Percentiles rank a stretch among this genome's conserved stretches.
Evolutionary conservation across 371 early-diverging fungal genomes (phyloP).

Genomic region (Mortierella sp.): DNA sequence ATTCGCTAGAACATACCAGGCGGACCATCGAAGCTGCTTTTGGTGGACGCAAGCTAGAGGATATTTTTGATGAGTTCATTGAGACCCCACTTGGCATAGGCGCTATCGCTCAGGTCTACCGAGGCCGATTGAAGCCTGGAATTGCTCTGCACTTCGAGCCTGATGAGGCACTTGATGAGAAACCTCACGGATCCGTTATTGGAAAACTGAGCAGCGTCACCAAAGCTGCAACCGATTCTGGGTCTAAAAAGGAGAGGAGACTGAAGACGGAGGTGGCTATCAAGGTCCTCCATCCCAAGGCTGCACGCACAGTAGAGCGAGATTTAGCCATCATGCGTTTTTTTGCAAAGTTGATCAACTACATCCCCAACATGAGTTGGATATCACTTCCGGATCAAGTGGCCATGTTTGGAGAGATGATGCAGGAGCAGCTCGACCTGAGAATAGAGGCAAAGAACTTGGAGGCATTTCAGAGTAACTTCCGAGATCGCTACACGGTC

Average conservation of each 20-base stretch:
- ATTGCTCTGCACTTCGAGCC: slow-evolving; percentile 58
- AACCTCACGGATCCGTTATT: slow-evolving; percentile 21
- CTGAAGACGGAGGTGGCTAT: slow-evolving; percentile 86
- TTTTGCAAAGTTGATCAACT: slow-evolving; percentile 73
- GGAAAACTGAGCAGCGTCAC: slow-evolving; percentile 29
- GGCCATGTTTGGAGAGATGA: slow-evolving; percentile 90
- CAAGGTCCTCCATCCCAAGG: slow-evolving; percentile 94
- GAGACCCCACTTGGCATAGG: slow-evolving; percentile 91
- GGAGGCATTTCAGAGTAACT: slow-evolving; percentile 76
- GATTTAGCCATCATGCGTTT: slow-evolving; percentile 87
- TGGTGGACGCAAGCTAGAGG: slow-evolving; percentile 71
- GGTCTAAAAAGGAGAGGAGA: slow-evolving; percentile 7
- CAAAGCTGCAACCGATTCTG: not conserved
- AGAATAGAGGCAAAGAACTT: slow-evolving; percentile 86
- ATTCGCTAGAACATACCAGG: slow-evolving; percentile 78
- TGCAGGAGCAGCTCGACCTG: slow-evolving; percentile 92
- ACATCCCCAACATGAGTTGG: slow-evolving; percentile 85
- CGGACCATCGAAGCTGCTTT: slow-evolving; percentile 73
- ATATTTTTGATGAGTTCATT: slow-evolving; percentile 84
- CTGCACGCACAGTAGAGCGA: slow-evolving; percentile 72
- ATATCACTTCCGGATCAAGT: slow-evolving; percentile 92
- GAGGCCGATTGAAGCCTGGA: slow-evolving; percentile 70
- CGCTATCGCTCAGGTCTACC: slow-evolving; percentile 95
- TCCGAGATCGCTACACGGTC: slow-evolving; percentile 65
- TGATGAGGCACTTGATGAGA: slow-evolving; percentile 30